Evolutionary conservation across 805 yeast genomes (phyloP), one percentile per base, ranked within the genome.

Genomic region (Candida jianshihensis): DNA sequence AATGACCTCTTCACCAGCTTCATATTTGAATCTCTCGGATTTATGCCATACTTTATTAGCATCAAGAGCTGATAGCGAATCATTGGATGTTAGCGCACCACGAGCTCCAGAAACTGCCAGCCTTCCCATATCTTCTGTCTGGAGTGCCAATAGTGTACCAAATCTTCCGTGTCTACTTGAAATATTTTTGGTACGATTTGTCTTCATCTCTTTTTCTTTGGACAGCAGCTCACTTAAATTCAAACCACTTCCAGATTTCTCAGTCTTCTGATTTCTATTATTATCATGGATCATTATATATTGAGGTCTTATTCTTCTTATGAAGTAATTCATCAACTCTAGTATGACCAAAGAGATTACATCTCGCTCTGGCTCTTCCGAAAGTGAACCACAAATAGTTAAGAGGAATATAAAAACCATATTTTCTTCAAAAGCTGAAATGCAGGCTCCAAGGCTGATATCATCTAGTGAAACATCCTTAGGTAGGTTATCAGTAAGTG

Each of bases 121-220:
- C 20, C 83, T 64, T 4, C 63, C 67, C 20, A 76, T 66, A 36
- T 78, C 78, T 18, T 71, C 68, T 15, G 81, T 73, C 41, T 80
- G 77, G 21, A 90, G 66, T 2, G 95, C 79, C 10, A 88, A 58
- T 43, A 89, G 63, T 0, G 97, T 79, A 1, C 98, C 98, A 63
- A 90, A 90, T 35, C 95, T 70, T 3, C 92, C 89, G 54, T 90
- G 98, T 32, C 98, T 70, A 1, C 86, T 69, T 1, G 84, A 71
- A 2, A 78, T 64, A 35, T 66, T 60, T 55, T 70, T 71, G 20
- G 66, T 63, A 33, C 76, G 68, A 24, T 57, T 52, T 28, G 61
- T 64, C 39, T 73, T 75, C 41, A 80, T 54, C 22, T 68, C 66
- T 16, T 70, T 65, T 51, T 90, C 97, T 36, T 70, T 70, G 2